Base-by-base conservation (phyloP, 2,329 filamentous ascomycete genomes). In the Cladosporium velox region DNA sequence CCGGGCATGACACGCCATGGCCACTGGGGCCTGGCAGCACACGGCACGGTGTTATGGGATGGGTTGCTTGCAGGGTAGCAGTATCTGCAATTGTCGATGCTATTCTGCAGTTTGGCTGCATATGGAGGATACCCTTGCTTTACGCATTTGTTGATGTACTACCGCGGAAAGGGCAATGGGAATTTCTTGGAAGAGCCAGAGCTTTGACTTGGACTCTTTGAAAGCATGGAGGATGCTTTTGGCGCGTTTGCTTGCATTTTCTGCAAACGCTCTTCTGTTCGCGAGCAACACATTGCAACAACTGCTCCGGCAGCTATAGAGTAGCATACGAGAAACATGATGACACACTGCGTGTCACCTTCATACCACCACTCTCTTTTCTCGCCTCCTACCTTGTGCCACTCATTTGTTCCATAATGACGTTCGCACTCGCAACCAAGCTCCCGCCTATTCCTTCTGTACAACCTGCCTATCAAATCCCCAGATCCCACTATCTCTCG, bases 121-220 rank as follows among this genome's bases (percentile, higher is more conserved):
- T 47, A 59, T 59, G 57, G 38, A 59, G 57, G 57, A 59, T 59
- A 59, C 57, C 57, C 35, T 47, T 59, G 35, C 21, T 59, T 59
- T 59, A 47, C 57, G 26, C 57, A 59, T 44, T 59, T 59, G 57
- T 59, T 28, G 38, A 59, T 59, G 57, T 59, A 59, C 24, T 24
- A 41, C 57, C 35, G 57, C 38, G 57, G 57, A 34, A 58, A 18
- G 30, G 34, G 21, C n/a, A 58, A 41, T 4, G 35, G 57, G 7
- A 12, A 32, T n/a, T 26, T 32, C 14, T 47, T 59, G 57, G 21
- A 59, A 47, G 57, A 59, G 57, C 24, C 57, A 58, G 21, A 58
- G 28, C 32, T 26, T 38, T 28, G 35, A 30, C 34, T 18, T 59
- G 24, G 57, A 47, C 57, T 59, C 38, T 47, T 47, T 47, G 57